Percentiles rank a stretch among this genome's conserved stretches.
Evolutionary conservation across 140 eudicot genomes (phyloP).

Genomic region (Stevia rebaudiana): DNA sequence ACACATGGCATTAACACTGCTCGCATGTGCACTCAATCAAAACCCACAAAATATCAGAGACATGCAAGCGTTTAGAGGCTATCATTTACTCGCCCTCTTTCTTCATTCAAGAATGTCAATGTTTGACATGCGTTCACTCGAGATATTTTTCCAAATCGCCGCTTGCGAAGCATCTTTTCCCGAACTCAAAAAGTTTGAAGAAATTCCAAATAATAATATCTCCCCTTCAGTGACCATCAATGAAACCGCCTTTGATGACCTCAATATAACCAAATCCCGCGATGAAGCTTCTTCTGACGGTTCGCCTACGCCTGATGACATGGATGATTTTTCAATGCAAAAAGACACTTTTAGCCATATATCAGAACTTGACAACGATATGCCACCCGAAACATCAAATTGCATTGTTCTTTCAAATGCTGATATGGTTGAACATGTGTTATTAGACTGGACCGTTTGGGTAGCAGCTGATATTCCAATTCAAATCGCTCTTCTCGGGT

Average conservation of each 20-base stretch:
- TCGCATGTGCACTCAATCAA: slow-evolving; percentile 90
- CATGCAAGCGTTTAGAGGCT: slow-evolving; percentile 91
- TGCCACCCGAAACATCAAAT: slow-evolving; percentile 76
- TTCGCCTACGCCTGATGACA: slow-evolving; percentile 75
- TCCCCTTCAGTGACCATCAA: slow-evolving; percentile 44
- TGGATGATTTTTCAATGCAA: slow-evolving; percentile 82
- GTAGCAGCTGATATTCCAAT: slow-evolving; percentile 85
- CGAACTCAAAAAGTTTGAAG: slow-evolving; percentile 63
- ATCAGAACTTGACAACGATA: slow-evolving; percentile 68
- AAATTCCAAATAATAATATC: slow-evolving; percentile 19
- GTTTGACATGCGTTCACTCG: slow-evolving; percentile 90
- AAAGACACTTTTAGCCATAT: slow-evolving; percentile 82
- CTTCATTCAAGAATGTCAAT: slow-evolving; percentile 82
- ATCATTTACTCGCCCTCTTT: slow-evolving; percentile 87
- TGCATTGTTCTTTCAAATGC: slow-evolving; percentile 95
- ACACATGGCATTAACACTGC: slow-evolving; percentile 84
- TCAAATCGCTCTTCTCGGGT: slow-evolving; percentile 78
- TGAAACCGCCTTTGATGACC: slow-evolving; percentile 65
- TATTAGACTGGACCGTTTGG: slow-evolving; percentile 98
- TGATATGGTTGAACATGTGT: slow-evolving; percentile 95
- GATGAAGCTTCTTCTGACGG: slow-evolving; percentile 80
- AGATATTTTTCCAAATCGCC: slow-evolving; percentile 89
- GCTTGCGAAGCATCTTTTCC: slow-evolving; percentile 98
- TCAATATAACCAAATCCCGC: slow-evolving; percentile 56
- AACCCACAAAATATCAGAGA: slow-evolving; percentile 93